A percentile compares a stretch with the other conserved stretches of the same genome.
Conservation (phyloP, 345 rosid species). For the Eucalyptus coolabah region DNA sequence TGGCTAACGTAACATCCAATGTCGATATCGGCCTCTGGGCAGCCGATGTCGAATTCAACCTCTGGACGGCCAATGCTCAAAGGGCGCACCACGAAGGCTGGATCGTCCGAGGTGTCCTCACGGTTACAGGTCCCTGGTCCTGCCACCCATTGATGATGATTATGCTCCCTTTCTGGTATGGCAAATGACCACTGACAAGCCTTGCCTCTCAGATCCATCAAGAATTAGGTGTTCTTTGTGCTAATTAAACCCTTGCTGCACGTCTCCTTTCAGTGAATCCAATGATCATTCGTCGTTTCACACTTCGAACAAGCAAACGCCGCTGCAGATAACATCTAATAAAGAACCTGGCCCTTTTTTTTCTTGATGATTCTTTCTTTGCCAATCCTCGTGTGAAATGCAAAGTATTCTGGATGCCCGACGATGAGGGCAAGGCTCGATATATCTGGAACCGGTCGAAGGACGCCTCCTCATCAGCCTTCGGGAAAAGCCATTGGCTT, state of each 20-base stretch:
- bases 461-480: not conserved
- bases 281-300: not conserved
- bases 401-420: not conserved
- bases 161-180: not conserved
- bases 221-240: not conserved
- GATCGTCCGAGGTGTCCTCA: not conserved
- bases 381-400: not conserved
- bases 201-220: not conserved
- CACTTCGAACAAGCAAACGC: not conserved
- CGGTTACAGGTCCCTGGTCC: not conserved
- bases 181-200: not conserved
- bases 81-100: not conserved
- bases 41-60: not conserved
- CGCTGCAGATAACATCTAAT: not conserved
- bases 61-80: no score
- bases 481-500: not conserved
- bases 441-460: not conserved
- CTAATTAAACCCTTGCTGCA: no score
- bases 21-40: not conserved
- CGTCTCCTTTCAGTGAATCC: not conserved
- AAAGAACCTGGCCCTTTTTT: not conserved
- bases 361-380: not conserved
- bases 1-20: not conserved
- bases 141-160: not conserved
- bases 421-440: not conserved